Conservation (phyloP, 225 moss, liverwort and hornwort species). For the Sphagnum contortum region DNA sequence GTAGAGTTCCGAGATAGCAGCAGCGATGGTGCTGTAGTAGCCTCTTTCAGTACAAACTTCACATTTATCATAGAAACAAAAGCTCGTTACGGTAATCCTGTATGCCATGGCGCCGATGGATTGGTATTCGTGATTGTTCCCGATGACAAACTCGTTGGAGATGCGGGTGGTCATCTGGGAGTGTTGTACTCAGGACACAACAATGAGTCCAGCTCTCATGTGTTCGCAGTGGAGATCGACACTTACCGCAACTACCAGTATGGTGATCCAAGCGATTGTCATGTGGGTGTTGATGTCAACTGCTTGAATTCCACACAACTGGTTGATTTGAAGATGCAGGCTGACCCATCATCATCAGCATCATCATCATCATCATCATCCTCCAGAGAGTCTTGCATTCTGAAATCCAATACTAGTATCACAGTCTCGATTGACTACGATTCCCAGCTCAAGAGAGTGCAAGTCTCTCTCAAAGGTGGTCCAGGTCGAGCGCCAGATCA, state of each 20-base stretch:
- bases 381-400: no score
- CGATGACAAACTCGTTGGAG: no score
- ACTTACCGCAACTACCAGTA: neutral
- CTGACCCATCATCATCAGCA: no score
- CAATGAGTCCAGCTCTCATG: neutral
- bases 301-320: neutral
- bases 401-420: neutral
- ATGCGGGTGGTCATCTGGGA: no score
- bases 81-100: slow-evolving; percentile 1
- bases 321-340: no score
- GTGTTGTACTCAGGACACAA: no score
- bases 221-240: slow-evolving; percentile 5
- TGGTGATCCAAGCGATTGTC: neutral
- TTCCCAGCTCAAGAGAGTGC: neutral
- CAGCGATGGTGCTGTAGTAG: neutral
- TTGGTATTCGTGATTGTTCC: slow-evolving; percentile 8
- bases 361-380: no score
- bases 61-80: slow-evolving; percentile 6
- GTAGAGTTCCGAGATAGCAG: no score
- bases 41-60: slow-evolving; percentile 17
- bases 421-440: slow-evolving; percentile 1
- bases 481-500: no score
- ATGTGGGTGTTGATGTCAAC: no score
- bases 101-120: slow-evolving; percentile 4
- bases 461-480: no score